phyloP scores from a whole-genome alignment of 2,329 filamentous ascomycete genomes.

The Epichloe typhina region DNA sequence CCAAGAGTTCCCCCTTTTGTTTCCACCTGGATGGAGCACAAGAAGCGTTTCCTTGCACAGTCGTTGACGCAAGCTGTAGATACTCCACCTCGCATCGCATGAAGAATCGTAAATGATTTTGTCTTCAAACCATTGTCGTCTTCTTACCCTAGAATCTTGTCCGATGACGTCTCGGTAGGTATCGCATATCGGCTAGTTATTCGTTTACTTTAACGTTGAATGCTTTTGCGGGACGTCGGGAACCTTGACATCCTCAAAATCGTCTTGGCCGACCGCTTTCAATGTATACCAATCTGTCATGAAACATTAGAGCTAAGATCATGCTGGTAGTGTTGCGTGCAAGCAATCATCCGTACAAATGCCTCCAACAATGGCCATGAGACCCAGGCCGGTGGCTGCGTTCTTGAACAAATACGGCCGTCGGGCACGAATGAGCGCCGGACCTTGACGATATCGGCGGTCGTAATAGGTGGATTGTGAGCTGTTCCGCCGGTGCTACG shows the following conservation, averaged over 20 bases:
- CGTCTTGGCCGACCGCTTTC: constrained; percentile 81
- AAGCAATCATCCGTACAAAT: constrained; percentile 62
- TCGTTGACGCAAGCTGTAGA: background rate
- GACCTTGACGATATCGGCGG: constrained; percentile 68
- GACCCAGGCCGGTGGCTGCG: constrained; percentile 60
- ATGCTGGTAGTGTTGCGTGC: background rate
- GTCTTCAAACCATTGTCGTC: background rate
- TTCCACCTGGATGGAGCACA: background rate
- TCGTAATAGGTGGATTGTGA: constrained; percentile 74
- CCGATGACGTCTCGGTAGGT: background rate
- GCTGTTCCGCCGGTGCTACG: constrained; percentile 14
- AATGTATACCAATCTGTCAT: constrained; percentile 50
- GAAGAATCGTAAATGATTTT: background rate
- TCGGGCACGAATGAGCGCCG: constrained; percentile 81
- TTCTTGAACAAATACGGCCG: constrained; percentile 90
- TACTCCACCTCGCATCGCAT: background rate
- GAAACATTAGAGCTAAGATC: background rate
- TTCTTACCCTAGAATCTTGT: background rate
- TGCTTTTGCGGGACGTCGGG: constrained; percentile 54
- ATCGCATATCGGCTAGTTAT: background rate
- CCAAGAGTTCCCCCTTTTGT: background rate
- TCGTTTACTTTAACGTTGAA: constrained; percentile 21
- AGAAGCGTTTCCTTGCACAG: background rate
- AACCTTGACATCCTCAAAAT: constrained; percentile 90
- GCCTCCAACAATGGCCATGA: constrained; percentile 62